Conservation (phyloP, 441 rosid species). For the California macrophylla region DNA sequence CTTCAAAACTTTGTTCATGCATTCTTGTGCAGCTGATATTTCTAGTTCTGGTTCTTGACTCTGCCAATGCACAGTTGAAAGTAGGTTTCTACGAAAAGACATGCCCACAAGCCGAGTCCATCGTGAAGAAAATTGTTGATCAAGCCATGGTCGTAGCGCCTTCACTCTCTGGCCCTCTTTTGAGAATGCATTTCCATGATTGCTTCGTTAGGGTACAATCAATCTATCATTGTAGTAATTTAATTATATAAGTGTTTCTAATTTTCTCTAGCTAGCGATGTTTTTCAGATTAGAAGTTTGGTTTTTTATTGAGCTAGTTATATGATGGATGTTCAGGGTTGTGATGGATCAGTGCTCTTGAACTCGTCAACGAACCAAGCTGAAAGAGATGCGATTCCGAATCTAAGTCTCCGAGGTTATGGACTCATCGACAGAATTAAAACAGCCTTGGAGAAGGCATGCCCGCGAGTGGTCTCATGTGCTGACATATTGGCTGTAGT, state of each 20-base stretch:
- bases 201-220: slow-evolving; percentile 46
- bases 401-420: slow-evolving; percentile 40
- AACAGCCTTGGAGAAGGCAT: slow-evolving; percentile 38
- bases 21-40: no score
- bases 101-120: no score
- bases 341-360: slow-evolving; percentile 50
- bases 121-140: no score
- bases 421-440: slow-evolving; percentile 39
- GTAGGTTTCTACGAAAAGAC: no score
- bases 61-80: no score
- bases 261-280: no score
- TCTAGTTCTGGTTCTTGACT: no score
- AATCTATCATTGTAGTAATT: neutral
- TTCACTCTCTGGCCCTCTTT: no score
- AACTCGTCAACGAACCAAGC: slow-evolving; percentile 29
- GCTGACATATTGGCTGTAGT: slow-evolving; percentile 46
- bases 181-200: slow-evolving; percentile 27
- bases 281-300: no score
- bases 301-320: neutral
- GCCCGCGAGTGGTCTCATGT: slow-evolving; percentile 50
- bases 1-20: no score
- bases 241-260: no score
- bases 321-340: slow-evolving; percentile 31
- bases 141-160: no score
- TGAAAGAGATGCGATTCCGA: slow-evolving; percentile 39